A percentile compares a stretch with the other conserved stretches of the same genome.
Evolutionary conservation across 305 asterid genomes (phyloP).

Genomic region (Ajuga reptans): DNA sequence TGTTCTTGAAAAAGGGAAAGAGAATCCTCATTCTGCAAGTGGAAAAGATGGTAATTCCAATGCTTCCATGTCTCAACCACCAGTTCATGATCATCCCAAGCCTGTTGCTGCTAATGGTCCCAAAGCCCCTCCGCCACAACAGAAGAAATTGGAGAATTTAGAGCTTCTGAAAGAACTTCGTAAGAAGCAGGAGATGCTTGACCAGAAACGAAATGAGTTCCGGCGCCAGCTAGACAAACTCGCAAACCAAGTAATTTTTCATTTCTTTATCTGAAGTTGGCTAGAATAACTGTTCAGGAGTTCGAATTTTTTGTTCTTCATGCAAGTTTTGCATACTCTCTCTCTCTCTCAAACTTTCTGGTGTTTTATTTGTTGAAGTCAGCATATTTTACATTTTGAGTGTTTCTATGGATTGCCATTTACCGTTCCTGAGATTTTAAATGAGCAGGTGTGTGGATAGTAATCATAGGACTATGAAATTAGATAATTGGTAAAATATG

Average conservation of each 20-base stretch:
- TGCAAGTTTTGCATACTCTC: background rate
- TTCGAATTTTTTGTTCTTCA: background rate
- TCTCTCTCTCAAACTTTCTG: background rate
- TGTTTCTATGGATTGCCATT: background rate
- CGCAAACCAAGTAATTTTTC: slow-evolving; percentile 59
- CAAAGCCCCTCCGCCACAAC: slow-evolving; percentile 54
- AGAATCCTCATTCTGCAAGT: slow-evolving; percentile 36
- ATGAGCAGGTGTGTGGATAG: background rate
- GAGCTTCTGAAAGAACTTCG: slow-evolving; percentile 89
- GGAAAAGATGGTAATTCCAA: slow-evolving; percentile 34
- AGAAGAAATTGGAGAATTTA: slow-evolving; percentile 65
- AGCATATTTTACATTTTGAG: background rate
- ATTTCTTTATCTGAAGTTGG: background rate
- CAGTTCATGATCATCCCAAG: slow-evolving; percentile 40
- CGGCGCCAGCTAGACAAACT: slow-evolving; percentile 62
- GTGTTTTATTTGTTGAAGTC: slow-evolving; percentile 1
- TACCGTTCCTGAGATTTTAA: slow-evolving; percentile 4
- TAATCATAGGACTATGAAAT: background rate
- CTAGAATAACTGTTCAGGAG: background rate
- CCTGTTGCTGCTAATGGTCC: slow-evolving; percentile 36
- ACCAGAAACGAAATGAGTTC: slow-evolving; percentile 77
- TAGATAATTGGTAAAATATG: background rate
- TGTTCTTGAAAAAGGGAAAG: slow-evolving; percentile 43
- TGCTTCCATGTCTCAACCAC: slow-evolving; percentile 32
- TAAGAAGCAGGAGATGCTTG: slow-evolving; percentile 96